Evolutionary conservation across 2,329 filamentous ascomycete genomes (phyloP), one percentile per base, ranked within the genome.

Genomic region (Aspergillaceae sp.): DNA sequence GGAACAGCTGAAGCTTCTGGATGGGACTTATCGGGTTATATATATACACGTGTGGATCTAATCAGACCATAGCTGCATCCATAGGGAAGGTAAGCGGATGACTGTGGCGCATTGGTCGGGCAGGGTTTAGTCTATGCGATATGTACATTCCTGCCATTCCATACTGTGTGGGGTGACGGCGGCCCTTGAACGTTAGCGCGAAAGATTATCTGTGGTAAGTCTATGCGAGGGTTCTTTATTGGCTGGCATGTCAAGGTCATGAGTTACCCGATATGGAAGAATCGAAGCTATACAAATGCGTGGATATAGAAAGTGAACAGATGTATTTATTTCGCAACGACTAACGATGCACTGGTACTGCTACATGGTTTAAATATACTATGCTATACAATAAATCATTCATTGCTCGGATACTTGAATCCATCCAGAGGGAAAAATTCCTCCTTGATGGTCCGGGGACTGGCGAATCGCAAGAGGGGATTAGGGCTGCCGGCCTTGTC

Each of bases 331-430:
- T 19, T 19, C 19, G 19, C 19, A 19, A 1, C 19, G 19, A 19
- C 19, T 19, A 19, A 19, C 19, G 19, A 19, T 19, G 19, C 19
- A 19, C 19, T 19, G 19, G 2, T 19, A 19, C 19, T 19, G 19
- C 19, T 19, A 19, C 19, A 19, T 19, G 19, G 19, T 19, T 19
- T 19, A 19, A 19, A 19, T 32, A 32, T 32, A 32, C 30, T 32
- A 5, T 32, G 8, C 30, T 3, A 32, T 32, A 9, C 30, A 6
- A 32, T 46, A 48, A 34, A 41, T 33, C 44, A 60, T 42, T 61
- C 49, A 46, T 87, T 87, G 67, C 82, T 86, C 26, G 82, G 80
- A 63, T 87, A 87, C 43, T 61, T 64, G 27, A 86, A 81, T 62
- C 74, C 71, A 4, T 73, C 73, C 32, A 78, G 79, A 3, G 76